Evolutionary conservation across 2,329 filamentous ascomycete genomes (phyloP), one percentile per base, ranked within the genome.

Genomic region (Exophiala sp.): DNA sequence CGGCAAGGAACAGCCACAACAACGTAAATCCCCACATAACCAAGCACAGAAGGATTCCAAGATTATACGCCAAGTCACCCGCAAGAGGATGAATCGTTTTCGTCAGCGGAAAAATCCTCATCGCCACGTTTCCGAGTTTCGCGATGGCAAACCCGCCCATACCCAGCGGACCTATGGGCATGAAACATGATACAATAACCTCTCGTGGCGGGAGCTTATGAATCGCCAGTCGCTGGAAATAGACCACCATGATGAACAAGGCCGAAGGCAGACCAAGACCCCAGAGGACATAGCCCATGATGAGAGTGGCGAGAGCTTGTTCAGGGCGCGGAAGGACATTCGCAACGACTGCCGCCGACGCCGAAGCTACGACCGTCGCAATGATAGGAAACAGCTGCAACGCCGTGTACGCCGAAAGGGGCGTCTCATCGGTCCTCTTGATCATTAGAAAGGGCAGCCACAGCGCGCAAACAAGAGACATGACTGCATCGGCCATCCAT

Each of bases 271-370:
- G 24, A 29, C 54, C 50, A 3, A 85, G 80, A 0, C 85, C 85
- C 83, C 83, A 88, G 52, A 89, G 78, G 18, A 87, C 72, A 66
- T 89, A 89, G 24, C 80, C 85, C n/a, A 74, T 72, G 21, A 88
- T 70, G 16, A 88, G 65, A 0, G 86, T 89, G 53, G 77, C 79
- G 9, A 87, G 70, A 6, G 82, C 83, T 83, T 75, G 1, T 78
- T 75, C 24, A 6, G 50, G 39, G 12, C 47, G 32, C 10, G 52
- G 51, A 2, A 58, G 12, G 29, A 49, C 52, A 8, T 21, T 14
- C 16, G 52, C 48, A 0, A 89, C 73, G n/a, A 79, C 73, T 5
- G 77, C 76, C 3, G 86, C 86, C 0, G 83, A 79, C 1, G 82
- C 82, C 1, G 86, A 76, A 6, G 84, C 82, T 36, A 89, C 85